Conservation (phyloP, 2,329 filamentous ascomycete species). For the Leptographium radiaticola region DNA sequence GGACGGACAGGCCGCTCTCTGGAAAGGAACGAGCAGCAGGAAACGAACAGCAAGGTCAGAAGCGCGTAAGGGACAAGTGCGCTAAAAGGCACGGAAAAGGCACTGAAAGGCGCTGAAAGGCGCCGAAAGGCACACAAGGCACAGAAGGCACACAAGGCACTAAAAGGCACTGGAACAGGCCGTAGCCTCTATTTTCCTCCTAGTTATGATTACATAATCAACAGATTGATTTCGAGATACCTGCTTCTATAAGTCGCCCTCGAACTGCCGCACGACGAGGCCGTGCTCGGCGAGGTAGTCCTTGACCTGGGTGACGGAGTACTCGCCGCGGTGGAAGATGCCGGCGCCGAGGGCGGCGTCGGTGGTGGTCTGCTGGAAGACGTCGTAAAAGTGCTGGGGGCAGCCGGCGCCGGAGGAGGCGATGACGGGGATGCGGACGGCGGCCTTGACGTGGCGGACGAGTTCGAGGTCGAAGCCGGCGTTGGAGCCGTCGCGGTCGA, state of each 20-base stretch:
- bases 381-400: slow-evolving; percentile 78
- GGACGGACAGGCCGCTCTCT: no score
- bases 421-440: slow-evolving; percentile 85
- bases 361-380: slow-evolving; percentile 72
- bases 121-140: no score
- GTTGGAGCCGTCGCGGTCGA: slow-evolving; percentile 92
- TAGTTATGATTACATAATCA: no score
- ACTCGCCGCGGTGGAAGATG: slow-evolving; percentile 95
- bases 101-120: no score
- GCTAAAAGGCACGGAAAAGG: background rate
- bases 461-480: slow-evolving; percentile 90
- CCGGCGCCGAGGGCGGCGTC: slow-evolving; percentile 92
- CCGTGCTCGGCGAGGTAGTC: slow-evolving; percentile 60
- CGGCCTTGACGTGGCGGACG: slow-evolving; percentile 74
- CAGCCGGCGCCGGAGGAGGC: slow-evolving; percentile 85
- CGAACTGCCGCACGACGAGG: slow-evolving; percentile 67
- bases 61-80: background rate
- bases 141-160: no score
- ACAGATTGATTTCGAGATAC: background rate
- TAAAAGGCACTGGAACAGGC: no score
- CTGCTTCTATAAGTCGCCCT: slow-evolving; percentile 32
- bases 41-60: no score
- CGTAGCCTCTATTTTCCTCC: no score
- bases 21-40: no score
- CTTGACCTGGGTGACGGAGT: slow-evolving; percentile 89